Evolutionary conservation across 352 stramenopile species (phyloP).

Genomic region (Peronospora farinosa): DNA sequence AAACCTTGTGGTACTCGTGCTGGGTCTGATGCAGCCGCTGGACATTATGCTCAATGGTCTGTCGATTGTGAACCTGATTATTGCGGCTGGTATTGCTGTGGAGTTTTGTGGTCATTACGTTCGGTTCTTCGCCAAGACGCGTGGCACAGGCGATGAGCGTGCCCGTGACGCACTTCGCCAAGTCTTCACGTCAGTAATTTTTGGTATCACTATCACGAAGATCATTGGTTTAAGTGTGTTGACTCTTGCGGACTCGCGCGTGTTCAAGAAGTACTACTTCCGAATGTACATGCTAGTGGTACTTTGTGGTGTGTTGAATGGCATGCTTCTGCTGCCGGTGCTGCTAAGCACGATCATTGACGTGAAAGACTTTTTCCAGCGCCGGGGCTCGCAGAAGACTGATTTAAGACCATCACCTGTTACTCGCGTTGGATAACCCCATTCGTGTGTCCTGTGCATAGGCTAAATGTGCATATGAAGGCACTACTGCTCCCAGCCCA

Average conservation of each 20-base stretch:
- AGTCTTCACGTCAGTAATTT: slow-evolving; percentile 70
- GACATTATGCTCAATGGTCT: slow-evolving; percentile 76
- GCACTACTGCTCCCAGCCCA: not conserved
- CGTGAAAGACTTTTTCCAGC: slow-evolving; percentile 37
- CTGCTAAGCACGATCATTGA: slow-evolving; percentile 45
- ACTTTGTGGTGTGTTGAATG: slow-evolving; percentile 76
- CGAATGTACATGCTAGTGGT: slow-evolving; percentile 87
- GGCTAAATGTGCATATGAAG: slow-evolving; percentile 3
- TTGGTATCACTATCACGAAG: slow-evolving; percentile 86
- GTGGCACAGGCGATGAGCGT: slow-evolving; percentile 34
- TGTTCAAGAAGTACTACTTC: slow-evolving; percentile 90
- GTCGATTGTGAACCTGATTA: slow-evolving; percentile 82
- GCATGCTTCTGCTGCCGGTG: slow-evolving; percentile 66
- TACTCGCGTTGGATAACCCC: slow-evolving; percentile 27
- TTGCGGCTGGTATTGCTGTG: slow-evolving; percentile 70
- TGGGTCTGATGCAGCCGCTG: slow-evolving; percentile 52
- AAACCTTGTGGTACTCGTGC: slow-evolving; percentile 49
- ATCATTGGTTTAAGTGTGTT: slow-evolving; percentile 77
- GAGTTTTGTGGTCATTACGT: slow-evolving; percentile 83
- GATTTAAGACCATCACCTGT: slow-evolving; percentile 21
- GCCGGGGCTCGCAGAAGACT: slow-evolving; percentile 21
- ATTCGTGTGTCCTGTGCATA: not conserved
- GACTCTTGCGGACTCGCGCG: slow-evolving; percentile 71
- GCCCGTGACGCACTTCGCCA: slow-evolving; percentile 42
- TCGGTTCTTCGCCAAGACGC: slow-evolving; percentile 54